These are phyloP conservation scores for Amphibolis antarctica DNA, from an alignment of 106 monocot species.

Conservation along the genomic window DNA sequence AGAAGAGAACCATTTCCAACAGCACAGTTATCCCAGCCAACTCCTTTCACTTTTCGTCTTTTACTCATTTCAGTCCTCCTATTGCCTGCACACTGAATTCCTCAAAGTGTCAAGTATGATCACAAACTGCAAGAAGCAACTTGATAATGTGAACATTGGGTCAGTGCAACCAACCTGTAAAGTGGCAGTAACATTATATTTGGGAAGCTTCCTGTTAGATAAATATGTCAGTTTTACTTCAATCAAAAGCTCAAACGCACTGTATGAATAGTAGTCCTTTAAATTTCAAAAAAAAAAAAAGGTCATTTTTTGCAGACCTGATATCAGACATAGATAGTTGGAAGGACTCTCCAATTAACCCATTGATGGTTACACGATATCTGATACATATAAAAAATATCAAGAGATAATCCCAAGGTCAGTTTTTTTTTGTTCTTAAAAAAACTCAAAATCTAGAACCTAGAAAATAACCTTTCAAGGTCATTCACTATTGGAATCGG, in stretches of 20 bases:
- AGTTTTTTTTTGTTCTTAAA: no score
- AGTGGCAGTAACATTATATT: slow-evolving; percentile 81
- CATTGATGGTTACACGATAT: slow-evolving; percentile 51
- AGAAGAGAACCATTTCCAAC: slow-evolving; percentile 66
- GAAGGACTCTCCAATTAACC: slow-evolving; percentile 50
- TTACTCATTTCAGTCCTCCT: slow-evolving; percentile 98
- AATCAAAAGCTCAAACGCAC: neutral
- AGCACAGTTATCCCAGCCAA: slow-evolving; percentile 93
- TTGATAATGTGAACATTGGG: neutral
- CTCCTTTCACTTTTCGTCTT: slow-evolving; percentile 68
- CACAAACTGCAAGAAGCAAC: neutral
- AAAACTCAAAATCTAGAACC: neutral
- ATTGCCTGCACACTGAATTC: slow-evolving; percentile 88
- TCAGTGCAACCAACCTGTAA: slow-evolving; percentile 42
- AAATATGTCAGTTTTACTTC: slow-evolving; percentile 6
- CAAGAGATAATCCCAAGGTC: neutral
- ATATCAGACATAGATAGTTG: slow-evolving; percentile 71
- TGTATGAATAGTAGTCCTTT: neutral
- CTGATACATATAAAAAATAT: slow-evolving; percentile 20
- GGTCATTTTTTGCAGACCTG: slow-evolving; percentile 26
- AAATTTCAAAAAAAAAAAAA: no score
- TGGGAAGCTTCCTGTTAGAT: slow-evolving; percentile 70
- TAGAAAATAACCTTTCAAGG: slow-evolving; percentile 35
- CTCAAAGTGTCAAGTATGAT: neutral
- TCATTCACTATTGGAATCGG: slow-evolving; percentile 87